Base-by-base conservation (phyloP, 108 stramenopile genomes). In the Fragilariopsis cylindrus region DNA sequence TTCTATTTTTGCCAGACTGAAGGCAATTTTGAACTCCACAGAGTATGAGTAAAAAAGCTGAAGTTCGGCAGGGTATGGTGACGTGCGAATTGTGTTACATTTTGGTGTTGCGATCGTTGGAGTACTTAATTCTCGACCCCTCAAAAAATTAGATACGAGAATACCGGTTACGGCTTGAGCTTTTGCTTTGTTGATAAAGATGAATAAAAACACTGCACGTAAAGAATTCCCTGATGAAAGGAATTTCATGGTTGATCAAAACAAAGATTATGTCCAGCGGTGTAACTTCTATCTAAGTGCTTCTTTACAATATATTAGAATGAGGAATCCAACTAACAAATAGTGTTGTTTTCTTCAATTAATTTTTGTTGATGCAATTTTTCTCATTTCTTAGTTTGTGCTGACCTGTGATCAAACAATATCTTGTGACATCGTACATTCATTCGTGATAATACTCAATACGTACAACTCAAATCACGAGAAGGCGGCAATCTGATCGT, bases 21-120 rank as follows among this genome's bases (percentile, higher is more conserved):
- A 18, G 30, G 43, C 62, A n/a, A 15, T 44, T 7, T 52, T 68
- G 48, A 68, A 12, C 46, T 79, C 72, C 3, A 74, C 72, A 30
- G 41, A 41, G 63, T 79, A 79, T 13, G 60, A 48, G 60, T 79
- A 79, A 45, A 60, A 62, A 12, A 79, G 72, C 54, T 79, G 78
- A 13, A 79, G 72, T 44, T 73, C 68, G 67, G 68, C 72, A 39
- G 56, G 42, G 50, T 79, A 79, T 5, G 45, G 41, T 13, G 21
- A 6, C 1, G 48, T 40, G 1, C 78, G 78, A 42, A 72, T 45
- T n/a, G 13, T 12, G 42, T 66, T 49, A 60, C 71, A 78, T 7
- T 78, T 58, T 21, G 77, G 48, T 41, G 66, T 72, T 18, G 70
- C 40, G 50, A 74, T 45, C 4, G 60, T 66, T 50, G 30, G 6